Evolutionary conservation across 192 early-diverging fungal species (phyloP).

Genomic region (Coemansia sp.): DNA sequence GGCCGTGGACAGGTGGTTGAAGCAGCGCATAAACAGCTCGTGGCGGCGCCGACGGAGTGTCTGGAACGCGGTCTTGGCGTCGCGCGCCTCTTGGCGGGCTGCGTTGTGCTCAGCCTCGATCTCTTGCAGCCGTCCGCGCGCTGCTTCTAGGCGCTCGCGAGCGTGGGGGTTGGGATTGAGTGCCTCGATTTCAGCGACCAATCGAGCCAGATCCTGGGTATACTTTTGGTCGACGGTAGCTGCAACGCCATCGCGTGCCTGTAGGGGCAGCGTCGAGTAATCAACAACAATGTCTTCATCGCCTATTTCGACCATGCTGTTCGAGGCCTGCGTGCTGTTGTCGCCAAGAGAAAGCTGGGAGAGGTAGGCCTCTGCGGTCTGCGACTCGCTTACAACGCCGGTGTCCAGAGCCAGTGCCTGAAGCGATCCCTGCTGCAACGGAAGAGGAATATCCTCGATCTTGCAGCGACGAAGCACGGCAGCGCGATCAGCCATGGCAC

Average conservation of each 20-base stretch:
- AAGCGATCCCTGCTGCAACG: conserved; percentile 73
- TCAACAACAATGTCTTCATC: conserved; percentile 39
- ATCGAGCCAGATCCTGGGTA: conserved; percentile 27
- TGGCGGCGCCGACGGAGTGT: conserved; percentile 75
- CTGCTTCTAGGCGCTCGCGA: conserved; percentile 81
- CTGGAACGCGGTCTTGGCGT: conserved; percentile 81
- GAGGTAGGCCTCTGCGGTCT: conserved; percentile 38
- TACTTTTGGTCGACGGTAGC: conserved; percentile 40
- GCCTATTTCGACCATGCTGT: conserved; percentile 25
- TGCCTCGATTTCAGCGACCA: conserved; percentile 66
- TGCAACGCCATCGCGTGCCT: conserved; percentile 21
- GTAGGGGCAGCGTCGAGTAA: conserved; percentile 37
- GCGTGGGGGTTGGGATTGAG: conserved; percentile 93
- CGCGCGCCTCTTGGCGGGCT: conserved; percentile 77
- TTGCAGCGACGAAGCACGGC: conserved; percentile 87
- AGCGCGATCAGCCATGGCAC: conserved; percentile 71
- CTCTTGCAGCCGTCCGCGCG: conserved; percentile 74
- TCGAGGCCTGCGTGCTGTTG: conserved; percentile 40
- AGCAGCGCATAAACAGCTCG: conserved; percentile 79
- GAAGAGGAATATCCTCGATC: conserved; percentile 90
- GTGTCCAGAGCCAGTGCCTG: conserved; percentile 70
- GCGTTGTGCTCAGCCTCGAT: conserved; percentile 84
- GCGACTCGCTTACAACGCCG: conserved; percentile 35
- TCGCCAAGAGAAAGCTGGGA: conserved; percentile 51
- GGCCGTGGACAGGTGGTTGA: conserved; percentile 82